Evolutionary conservation across 2,329 filamentous ascomycete species (phyloP), one percentile per base, ranked within the genome.

Genomic region (Fusarium piperis): DNA sequence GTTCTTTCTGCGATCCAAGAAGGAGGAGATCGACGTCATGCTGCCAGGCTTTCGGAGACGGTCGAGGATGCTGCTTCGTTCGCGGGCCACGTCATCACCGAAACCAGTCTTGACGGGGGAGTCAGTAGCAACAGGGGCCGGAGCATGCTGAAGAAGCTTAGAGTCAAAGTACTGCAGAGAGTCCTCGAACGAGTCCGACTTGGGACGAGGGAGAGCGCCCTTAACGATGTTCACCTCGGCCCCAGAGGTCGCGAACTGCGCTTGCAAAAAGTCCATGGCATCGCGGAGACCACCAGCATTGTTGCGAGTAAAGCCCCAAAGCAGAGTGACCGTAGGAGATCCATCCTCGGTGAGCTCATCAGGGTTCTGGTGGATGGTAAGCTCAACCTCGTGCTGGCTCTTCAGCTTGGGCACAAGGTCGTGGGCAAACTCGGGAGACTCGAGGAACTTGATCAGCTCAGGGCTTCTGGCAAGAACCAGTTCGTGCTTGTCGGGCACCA

Each of bases 131-230:
- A 94, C 87, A 2, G 93, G 89, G 6, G 93, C 89, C 36, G 95
- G 94, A 5, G 95, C 95, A 77, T 97, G 94, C 81, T 98, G 96
- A 60, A 99, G 89, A 51, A 99, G 88, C 84, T 98, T 98, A 3
- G 95, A 98, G 79, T 98, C 94, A 78, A 99, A 99, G 84, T 95
- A 98, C 64, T 95, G 95, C 59, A 98, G 87, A 9, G 95, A 97
- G 76, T 99, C 95, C 80, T 99, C 96, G 73, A 99, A 99, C 0
- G 96, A 98, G 81, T 99, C 96, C 1, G 96, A 98, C 85, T 98
- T 98, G 70, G 96, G 96, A n/a, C 96, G 93, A 20, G 95, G 94
- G 72, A 98, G 96, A n/a, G 94, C 92, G 59, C 96, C 96, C 81
- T 97, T 97, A 77, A 98, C 91, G 44, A 94, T 91, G 64, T 89